phyloP scores from a whole-genome alignment of 1,284 basidiomycete species.

The Vanrija pseudolonga region DNA sequence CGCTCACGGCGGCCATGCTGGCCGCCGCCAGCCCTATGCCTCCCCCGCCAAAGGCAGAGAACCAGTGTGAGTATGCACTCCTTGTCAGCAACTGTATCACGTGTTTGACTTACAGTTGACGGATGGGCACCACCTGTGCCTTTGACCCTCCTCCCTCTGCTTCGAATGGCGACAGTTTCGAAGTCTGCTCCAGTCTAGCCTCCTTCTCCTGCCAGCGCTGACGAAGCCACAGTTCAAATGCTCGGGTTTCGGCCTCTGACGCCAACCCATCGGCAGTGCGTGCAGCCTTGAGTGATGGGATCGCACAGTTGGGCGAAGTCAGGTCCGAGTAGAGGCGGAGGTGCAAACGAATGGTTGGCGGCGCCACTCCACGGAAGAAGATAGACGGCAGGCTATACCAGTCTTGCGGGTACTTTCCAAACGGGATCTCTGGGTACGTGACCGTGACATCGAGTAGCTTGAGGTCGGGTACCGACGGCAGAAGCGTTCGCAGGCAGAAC shows the following conservation, averaged over 20 bases:
- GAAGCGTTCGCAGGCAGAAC: conserved; percentile 75
- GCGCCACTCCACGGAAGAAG: conserved; percentile 75
- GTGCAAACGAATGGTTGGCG: conserved; percentile 83
- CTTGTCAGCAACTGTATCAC: background rate
- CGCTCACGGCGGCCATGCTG: too few relatives aligned
- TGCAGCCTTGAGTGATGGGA: conserved; percentile 24
- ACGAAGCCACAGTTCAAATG: conserved; percentile 80
- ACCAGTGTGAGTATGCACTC: conserved; percentile 36
- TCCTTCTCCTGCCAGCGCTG: conserved; percentile 83
- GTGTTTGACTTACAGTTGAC: conserved; percentile 30
- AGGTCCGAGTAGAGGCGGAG: conserved; percentile 67
- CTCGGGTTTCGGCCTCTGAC: conserved; percentile 62
- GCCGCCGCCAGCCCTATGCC: conserved; percentile 23
- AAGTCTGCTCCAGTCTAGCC: conserved; percentile 62
- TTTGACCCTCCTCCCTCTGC: background rate
- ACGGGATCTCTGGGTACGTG: conserved; percentile 73
- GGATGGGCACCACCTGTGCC: conserved; percentile 27
- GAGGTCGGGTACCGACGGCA: conserved; percentile 70
- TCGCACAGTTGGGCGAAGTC: conserved; percentile 9
- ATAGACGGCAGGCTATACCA: conserved; percentile 73
- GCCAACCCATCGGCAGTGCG: conserved; percentile 42
- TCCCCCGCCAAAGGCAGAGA: conserved; percentile 34
- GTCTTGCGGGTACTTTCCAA: conserved; percentile 48
- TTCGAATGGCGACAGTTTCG: conserved; percentile 25
- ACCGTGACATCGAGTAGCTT: conserved; percentile 84